phyloP scores from a whole-genome alignment of 352 stramenopile genomes.

The Phytopythium oedochilum region DNA sequence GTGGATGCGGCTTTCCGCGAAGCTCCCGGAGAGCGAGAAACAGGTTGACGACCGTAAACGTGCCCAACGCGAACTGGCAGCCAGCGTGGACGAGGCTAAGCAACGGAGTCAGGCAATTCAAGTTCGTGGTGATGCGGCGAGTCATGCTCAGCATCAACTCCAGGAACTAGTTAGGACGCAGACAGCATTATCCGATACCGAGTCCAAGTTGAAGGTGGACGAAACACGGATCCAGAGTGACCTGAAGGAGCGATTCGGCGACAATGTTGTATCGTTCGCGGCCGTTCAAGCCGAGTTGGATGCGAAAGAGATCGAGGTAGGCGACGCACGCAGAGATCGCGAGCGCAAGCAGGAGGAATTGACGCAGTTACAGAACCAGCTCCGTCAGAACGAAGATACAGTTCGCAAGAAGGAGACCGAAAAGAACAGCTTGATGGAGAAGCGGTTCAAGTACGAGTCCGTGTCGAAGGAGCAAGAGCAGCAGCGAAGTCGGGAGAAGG shows the following conservation, averaged over 20 bases:
- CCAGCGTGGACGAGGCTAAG: neutral
- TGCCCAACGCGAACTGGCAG: neutral
- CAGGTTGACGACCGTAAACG: constrained; percentile 48
- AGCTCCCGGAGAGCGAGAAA: constrained; percentile 37
- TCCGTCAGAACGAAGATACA: constrained; percentile 61
- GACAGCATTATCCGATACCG: neutral
- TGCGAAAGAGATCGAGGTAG: constrained; percentile 39
- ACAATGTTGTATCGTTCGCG: constrained; percentile 32
- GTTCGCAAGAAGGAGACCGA: constrained; percentile 45
- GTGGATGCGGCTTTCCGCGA: constrained; percentile 43
- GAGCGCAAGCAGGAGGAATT: constrained; percentile 52
- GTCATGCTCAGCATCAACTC: neutral
- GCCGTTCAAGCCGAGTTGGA: constrained; percentile 41
- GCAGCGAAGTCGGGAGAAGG: constrained; percentile 53
- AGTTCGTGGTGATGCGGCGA: neutral
- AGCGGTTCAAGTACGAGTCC: constrained; percentile 49
- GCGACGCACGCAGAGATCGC: constrained; percentile 44
- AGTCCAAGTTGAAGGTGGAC: neutral
- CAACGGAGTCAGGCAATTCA: neutral
- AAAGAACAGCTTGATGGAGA: constrained; percentile 41
- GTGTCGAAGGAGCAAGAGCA: constrained; percentile 44
- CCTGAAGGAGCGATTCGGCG: constrained; percentile 18
- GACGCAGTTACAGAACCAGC: constrained; percentile 36
- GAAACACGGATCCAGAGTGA: neutral
- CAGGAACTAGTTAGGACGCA: neutral